A percentile compares a stretch with the other conserved stretches of the same genome.
phyloP scores from a whole-genome alignment of 345 rosid genomes.

The Eucalyptus decipiens region DNA sequence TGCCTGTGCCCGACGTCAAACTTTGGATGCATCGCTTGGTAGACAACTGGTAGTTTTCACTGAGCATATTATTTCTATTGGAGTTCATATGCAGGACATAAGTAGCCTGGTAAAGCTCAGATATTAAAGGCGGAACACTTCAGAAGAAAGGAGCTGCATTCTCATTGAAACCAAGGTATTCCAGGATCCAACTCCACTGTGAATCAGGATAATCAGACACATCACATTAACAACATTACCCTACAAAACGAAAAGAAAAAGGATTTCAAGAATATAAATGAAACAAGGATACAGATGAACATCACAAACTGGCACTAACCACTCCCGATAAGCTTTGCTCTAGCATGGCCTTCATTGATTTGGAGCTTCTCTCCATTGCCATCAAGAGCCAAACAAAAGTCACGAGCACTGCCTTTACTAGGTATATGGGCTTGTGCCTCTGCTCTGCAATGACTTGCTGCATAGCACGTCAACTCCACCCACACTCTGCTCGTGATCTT shows the following conservation, averaged over 20 bases:
- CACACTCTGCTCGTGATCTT: slow-evolving; percentile 35
- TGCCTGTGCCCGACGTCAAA: too few species aligned
- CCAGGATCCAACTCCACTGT: too few species aligned
- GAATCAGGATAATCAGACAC: too few species aligned
- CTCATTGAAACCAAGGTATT: too few species aligned
- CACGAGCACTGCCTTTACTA: slow-evolving; percentile 47
- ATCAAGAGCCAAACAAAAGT: slow-evolving; percentile 54
- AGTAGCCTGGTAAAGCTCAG: too few species aligned
- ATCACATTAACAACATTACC: background rate
- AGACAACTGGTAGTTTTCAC: too few species aligned
- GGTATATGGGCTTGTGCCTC: slow-evolving; percentile 41
- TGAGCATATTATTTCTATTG: too few species aligned
- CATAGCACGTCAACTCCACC: slow-evolving; percentile 44
- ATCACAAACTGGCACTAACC: background rate
- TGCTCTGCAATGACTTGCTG: slow-evolving; percentile 45
- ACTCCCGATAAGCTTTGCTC: slow-evolving; percentile 30
- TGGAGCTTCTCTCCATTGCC: slow-evolving; percentile 44
- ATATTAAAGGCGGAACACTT: too few species aligned
- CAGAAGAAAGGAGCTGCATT: too few species aligned
- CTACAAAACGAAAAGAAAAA: background rate
- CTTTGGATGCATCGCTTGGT: too few species aligned
- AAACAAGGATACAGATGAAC: background rate
- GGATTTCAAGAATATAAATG: background rate
- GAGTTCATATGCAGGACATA: too few species aligned
- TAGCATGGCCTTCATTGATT: slow-evolving; percentile 37